These are phyloP conservation scores for Annulohypoxylon maeteangense DNA, from an alignment of 495 filamentous ascomycete genomes.

Conservation along the genomic window DNA sequence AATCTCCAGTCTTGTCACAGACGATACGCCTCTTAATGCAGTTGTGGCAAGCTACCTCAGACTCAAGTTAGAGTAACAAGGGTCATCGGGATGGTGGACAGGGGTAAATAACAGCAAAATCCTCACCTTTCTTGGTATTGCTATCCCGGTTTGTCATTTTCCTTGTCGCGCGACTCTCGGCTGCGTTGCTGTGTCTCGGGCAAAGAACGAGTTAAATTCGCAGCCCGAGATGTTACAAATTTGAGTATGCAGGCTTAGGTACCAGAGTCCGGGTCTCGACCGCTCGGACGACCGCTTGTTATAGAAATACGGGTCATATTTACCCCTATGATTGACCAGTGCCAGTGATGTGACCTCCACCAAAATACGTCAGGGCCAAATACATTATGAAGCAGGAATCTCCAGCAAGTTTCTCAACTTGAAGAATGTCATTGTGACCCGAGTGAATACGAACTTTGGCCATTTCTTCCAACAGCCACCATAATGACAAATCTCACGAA, in stretches of 20 bases:
- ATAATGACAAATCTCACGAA: neutral
- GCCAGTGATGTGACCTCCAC: neutral
- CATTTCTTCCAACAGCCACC: neutral
- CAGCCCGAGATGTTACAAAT: neutral
- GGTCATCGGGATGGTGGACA: neutral
- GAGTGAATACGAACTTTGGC: neutral
- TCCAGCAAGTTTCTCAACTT: neutral
- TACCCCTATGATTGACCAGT: neutral
- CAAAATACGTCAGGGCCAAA: neutral
- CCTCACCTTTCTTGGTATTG: slow-evolving; percentile 5
- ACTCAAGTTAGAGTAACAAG: slow-evolving; percentile 3
- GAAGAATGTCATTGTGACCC: neutral
- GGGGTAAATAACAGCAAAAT: neutral
- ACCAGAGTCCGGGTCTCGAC: neutral
- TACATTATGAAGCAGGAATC: neutral
- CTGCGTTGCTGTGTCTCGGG: neutral
- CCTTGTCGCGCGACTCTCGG: neutral
- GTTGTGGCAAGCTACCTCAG: slow-evolving; percentile 19
- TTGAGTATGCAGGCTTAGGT: neutral
- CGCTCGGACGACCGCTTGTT: slow-evolving; percentile 7
- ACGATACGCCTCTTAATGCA: slow-evolving; percentile 25
- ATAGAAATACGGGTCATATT: slow-evolving; percentile 6
- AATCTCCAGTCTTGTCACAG: slow-evolving; percentile 24
- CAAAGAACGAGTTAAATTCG: neutral
- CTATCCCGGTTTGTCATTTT: neutral